phyloP scores from a whole-genome alignment of 345 rosid genomes.

The Hirschfeldia incana region DNA sequence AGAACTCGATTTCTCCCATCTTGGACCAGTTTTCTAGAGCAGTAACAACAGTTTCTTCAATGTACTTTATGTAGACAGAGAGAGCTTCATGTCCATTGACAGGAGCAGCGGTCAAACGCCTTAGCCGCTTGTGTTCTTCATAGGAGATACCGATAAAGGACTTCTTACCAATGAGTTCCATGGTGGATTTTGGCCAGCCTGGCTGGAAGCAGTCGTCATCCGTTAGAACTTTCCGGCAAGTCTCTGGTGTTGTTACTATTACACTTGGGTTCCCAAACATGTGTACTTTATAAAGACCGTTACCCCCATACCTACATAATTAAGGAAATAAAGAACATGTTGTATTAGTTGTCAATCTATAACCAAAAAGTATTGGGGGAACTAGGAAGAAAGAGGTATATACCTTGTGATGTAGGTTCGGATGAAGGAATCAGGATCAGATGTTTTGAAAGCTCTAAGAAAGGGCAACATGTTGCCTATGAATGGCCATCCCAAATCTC shows the following conservation, averaged over 20 bases:
- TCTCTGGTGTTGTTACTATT: constrained; percentile 70
- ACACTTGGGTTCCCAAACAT: constrained; percentile 87
- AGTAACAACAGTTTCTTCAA: constrained; percentile 58
- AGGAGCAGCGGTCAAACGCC: constrained; percentile 72
- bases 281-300: constrained; percentile 72
- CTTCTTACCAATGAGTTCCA: constrained; percentile 70
- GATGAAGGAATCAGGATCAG: constrained; percentile 70
- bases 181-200: constrained; percentile 78
- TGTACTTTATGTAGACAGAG: constrained; percentile 56
- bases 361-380: neutral
- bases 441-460: constrained; percentile 73
- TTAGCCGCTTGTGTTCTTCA: constrained; percentile 86
- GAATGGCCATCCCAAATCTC: constrained; percentile 88
- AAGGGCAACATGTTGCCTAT: constrained; percentile 87
- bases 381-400: neutral
- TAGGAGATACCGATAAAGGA: constrained; percentile 68
- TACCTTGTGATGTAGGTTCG: constrained; percentile 49
- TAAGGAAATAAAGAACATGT: neutral
- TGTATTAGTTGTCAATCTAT: neutral
- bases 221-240: constrained; percentile 56
- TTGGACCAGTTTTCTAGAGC: constrained; percentile 65
- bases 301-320: constrained; percentile 56
- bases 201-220: constrained; percentile 76
- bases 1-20: constrained; percentile 65
- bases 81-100: constrained; percentile 83